phyloP scores from a whole-genome alignment of 257 asterid genomes.

The Plantago elongata region DNA sequence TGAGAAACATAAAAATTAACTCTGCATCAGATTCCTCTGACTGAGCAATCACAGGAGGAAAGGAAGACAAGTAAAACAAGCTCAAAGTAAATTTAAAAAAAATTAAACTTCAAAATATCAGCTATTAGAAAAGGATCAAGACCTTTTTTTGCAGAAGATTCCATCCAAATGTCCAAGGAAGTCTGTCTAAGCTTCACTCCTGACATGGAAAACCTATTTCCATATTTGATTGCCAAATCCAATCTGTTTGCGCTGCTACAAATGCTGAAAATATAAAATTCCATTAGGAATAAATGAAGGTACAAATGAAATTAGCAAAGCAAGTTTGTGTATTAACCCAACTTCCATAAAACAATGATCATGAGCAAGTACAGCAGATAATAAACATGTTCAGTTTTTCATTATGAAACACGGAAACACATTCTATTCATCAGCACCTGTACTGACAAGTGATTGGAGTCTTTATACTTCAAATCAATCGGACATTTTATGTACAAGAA shows the following conservation, averaged over 20 bases:
- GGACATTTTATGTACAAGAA: too few species aligned
- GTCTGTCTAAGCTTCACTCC: conserved; percentile 65
- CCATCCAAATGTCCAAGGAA: conserved; percentile 85
- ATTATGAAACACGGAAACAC: neutral
- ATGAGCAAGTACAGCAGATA: conserved; percentile 7
- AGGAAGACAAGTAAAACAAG: too few species aligned
- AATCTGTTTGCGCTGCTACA: conserved; percentile 58
- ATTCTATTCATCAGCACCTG: neutral
- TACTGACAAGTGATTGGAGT: neutral
- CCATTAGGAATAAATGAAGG: conserved; percentile 18
- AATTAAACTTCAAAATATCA: conserved; percentile 3
- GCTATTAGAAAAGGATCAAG: conserved; percentile 12
- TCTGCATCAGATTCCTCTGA: neutral
- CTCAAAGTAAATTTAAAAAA: neutral
- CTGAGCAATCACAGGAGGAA: too few species aligned
- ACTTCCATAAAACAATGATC: neutral
- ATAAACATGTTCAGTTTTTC: conserved; percentile 6
- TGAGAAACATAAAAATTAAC: neutral
- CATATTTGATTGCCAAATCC: conserved; percentile 68
- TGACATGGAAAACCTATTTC: conserved; percentile 57
- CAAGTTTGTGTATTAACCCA: conserved; percentile 5
- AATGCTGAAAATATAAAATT: conserved; percentile 51
- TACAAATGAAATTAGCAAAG: conserved; percentile 11
- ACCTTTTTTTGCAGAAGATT: conserved; percentile 77
- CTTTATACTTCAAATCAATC: too few species aligned